Base-by-base conservation (phyloP, 768 basidiomycete genomes). In the Imleria badia region DNA sequence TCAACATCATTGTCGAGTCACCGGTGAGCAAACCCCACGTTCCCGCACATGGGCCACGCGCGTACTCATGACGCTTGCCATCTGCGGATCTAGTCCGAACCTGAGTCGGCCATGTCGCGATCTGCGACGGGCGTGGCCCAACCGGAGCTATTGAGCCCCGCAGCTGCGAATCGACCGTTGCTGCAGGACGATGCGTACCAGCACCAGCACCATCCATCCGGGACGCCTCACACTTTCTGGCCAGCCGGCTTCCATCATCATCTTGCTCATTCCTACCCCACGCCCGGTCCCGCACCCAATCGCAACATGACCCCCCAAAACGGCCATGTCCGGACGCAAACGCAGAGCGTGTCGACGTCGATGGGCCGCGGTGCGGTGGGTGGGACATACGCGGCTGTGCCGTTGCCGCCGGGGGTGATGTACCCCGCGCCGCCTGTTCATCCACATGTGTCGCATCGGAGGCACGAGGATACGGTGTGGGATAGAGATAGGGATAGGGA, bases 1-100 rank as follows among this genome's bases (percentile, higher is more conserved):
- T 74, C 4, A 68, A 72, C 34, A 81, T 81, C 49, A 57, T 75
- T 35, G 71, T 81, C 31, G 73, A 79, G 63, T 73, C 80, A 17
- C 81, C 80, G 13, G 80, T 81, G 60, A 75, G 66, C 22, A 30
- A 20, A n/a, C 22, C 31, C 13, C 10, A 4, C 19, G 6, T 10
- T 1, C 12, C 14, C 49, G 3, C 10, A 22, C 22, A 5, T 26
- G 22, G 6, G 11, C 29, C 26, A 12, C 30, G n/a, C n/a, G n/a
- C n/a, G n/a, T n/a, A 44, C 39, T 45, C 36, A 33, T 8, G 5
- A 23, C n/a, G n/a, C n/a, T n/a, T n/a, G n/a, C n/a, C n/a, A n/a
- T n/a, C n/a, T n/a, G n/a, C n/a, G n/a, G n/a, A n/a, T 14, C 20
- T 36, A 81, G 78, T 77, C 78, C 8, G 70, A 72, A 36, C 72